Base-by-base conservation (phyloP, 2,329 filamentous ascomycete genomes). In the Aspergillus floridensis region DNA sequence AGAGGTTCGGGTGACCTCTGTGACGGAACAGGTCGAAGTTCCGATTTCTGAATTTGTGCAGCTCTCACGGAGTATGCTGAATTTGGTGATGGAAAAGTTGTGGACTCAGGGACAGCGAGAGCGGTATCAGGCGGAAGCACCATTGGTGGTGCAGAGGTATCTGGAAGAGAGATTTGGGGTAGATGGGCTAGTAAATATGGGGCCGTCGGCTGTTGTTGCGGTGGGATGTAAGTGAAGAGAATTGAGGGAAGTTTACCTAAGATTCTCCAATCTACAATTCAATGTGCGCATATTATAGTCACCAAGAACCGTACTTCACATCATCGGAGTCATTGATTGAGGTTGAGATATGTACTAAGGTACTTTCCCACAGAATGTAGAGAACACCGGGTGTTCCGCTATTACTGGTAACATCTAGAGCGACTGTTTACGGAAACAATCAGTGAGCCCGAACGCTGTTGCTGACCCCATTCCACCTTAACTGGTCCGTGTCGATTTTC, bases 371-470 rank as follows among this genome's bases (percentile, higher is more conserved):
- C 59, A 63, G 68, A 59, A 61, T 68, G 60, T 61, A 58, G 61
- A 66, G 64, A 70, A 71, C 65, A 67, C 69, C 68, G 63, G 61
- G 58, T 59, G 58, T 65, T 65, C 56, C 63, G 66, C 57, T 19
- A 60, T 60, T 60, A 65, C 66, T 54, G 60, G 62, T 61, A 67
- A 65, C 64, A 64, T 64, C 60, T 57, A 44, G 57, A 62, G 68
- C 65, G 67, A 66, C 57, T 66, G 59, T 65, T 66, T 63, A 44
- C 16, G 72, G 59, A 67, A 65, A 63, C 63, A 58, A 58, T 63
- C 47, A 67, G 61, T 67, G 56, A 70, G 65, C 68, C 70, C 59
- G 26, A 74, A 74, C 71, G 67, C 72, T 72, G 63, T 66, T 70
- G 65, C 66, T 67, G 67, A 68, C 66, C 65, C 60, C 60, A 63